A percentile compares a stretch with the other conserved stretches of the same genome.
Conservation (phyloP, 2,329 filamentous ascomycete species). For the Alternaria metachromatica region DNA sequence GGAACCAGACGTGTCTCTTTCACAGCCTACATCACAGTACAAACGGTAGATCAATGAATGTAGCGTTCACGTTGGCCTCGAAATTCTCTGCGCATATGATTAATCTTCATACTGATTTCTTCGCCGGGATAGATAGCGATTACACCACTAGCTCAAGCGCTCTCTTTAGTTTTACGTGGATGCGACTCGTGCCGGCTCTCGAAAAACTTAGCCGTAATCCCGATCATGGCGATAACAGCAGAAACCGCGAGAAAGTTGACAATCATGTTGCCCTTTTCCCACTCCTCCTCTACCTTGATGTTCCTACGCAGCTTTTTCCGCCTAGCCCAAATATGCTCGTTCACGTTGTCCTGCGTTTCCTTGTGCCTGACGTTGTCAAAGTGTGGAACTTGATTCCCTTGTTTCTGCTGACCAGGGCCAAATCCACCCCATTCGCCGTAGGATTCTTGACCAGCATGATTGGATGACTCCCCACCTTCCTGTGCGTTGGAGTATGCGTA, state of each 20-base stretch:
- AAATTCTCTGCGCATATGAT: background rate
- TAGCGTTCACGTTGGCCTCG: background rate
- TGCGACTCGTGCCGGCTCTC: constrained; percentile 14
- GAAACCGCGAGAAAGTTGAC: constrained; percentile 41
- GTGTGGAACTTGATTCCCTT: constrained; percentile 65
- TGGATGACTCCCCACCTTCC: constrained; percentile 2
- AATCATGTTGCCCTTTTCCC: constrained; percentile 33
- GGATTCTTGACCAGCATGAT: constrained; percentile 37
- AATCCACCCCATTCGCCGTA: constrained; percentile 59
- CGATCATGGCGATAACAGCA: constrained; percentile 34
- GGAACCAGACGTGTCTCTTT: background rate
- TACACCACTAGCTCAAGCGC: background rate
- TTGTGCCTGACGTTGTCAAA: constrained; percentile 79
- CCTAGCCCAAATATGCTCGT: constrained; percentile 59
- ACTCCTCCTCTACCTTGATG: constrained; percentile 28
- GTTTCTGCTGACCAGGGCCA: constrained; percentile 64
- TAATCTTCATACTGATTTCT: background rate
- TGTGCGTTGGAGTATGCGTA: constrained; percentile 45
- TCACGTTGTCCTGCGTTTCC: constrained; percentile 72
- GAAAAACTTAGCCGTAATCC: constrained; percentile 28
- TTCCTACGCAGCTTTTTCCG: constrained; percentile 30
- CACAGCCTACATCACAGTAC: background rate
- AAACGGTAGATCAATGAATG: background rate
- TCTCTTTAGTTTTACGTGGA: constrained; percentile 5
- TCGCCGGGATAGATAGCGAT: background rate